A percentile compares a stretch with the other conserved stretches of the same genome.
Evolutionary conservation across 768 basidiomycete genomes (phyloP).

Genomic region (Nidula microcarpa): DNA sequence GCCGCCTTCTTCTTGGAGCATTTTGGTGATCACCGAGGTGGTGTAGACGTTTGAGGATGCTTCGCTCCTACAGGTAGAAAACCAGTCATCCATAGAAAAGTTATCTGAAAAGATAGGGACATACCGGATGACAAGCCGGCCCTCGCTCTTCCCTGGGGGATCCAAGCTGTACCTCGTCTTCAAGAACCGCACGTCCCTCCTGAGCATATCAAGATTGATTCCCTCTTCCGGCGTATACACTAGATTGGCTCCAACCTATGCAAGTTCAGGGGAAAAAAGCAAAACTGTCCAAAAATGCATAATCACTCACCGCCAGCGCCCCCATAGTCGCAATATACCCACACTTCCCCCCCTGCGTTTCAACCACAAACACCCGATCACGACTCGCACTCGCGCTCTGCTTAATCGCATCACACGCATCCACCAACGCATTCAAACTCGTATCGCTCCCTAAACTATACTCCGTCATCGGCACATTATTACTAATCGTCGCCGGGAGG

Average conservation of each 20-base stretch:
- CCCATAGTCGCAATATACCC: constrained; percentile 96
- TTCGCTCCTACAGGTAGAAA: constrained; percentile 63
- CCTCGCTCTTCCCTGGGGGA: constrained; percentile 85
- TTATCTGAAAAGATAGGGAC: constrained; percentile 15
- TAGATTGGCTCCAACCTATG: constrained; percentile 83
- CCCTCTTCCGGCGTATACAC: constrained; percentile 94
- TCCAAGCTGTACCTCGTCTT: constrained; percentile 84
- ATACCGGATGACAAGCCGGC: constrained; percentile 88
- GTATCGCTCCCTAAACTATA: constrained; percentile 96
- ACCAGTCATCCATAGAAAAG: neutral
- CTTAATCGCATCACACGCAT: constrained; percentile 97
- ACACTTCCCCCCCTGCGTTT: constrained; percentile 96
- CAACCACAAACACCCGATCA: constrained; percentile 95
- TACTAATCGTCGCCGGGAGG: constrained; percentile 94
- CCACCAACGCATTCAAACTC: constrained; percentile 94
- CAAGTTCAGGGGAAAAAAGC: neutral
- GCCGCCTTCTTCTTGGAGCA: constrained; percentile 94
- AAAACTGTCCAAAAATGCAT: neutral
- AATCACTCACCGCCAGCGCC: constrained; percentile 78
- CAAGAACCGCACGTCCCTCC: constrained; percentile 84
- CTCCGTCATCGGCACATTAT: constrained; percentile 97
- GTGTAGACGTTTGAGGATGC: constrained; percentile 84
- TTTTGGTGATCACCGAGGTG: constrained; percentile 88
- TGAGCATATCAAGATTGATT: constrained; percentile 77
- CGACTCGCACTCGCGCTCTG: constrained; percentile 96